Conservation (phyloP, 208 protist species). For the Acanthamoeba quina region DNA sequence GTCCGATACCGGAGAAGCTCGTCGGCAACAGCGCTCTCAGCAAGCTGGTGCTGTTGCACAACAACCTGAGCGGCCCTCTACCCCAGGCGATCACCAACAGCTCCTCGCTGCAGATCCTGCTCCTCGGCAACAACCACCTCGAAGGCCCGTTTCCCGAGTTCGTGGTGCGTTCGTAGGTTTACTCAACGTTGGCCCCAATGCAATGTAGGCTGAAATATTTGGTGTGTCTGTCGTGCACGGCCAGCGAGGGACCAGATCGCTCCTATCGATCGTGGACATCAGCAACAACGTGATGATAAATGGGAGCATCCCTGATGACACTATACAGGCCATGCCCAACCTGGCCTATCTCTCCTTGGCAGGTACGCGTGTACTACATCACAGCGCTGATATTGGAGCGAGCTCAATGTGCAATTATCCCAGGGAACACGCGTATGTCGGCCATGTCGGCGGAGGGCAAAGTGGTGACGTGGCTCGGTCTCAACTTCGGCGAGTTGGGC, state of each 20-base stretch:
- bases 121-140: not conserved
- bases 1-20: not conserved
- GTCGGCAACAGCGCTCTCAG: not conserved
- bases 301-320: not conserved
- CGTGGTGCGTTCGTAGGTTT: not conserved
- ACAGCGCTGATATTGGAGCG: not conserved
- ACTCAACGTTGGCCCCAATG: too few species aligned
- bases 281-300: not conserved
- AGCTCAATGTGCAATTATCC: too few species aligned
- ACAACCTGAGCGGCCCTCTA: not conserved
- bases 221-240: not conserved
- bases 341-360: not conserved
- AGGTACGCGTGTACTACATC: not conserved
- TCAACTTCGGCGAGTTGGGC: not conserved
- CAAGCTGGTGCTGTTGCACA: not conserved
- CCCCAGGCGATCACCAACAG: not conserved
- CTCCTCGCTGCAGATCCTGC: not conserved
- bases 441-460: not conserved
- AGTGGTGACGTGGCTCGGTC: not conserved
- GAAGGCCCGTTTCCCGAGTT: not conserved
- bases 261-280: not conserved
- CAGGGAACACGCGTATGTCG: not conserved
- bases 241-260: not conserved
- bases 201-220: not conserved
- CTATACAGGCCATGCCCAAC: not conserved